Percentiles rank a stretch among this genome's conserved stretches.
These are phyloP conservation scores for Fusarium equiseti DNA, from an alignment of 2,329 filamentous ascomycete species.

Conservation along the genomic window DNA sequence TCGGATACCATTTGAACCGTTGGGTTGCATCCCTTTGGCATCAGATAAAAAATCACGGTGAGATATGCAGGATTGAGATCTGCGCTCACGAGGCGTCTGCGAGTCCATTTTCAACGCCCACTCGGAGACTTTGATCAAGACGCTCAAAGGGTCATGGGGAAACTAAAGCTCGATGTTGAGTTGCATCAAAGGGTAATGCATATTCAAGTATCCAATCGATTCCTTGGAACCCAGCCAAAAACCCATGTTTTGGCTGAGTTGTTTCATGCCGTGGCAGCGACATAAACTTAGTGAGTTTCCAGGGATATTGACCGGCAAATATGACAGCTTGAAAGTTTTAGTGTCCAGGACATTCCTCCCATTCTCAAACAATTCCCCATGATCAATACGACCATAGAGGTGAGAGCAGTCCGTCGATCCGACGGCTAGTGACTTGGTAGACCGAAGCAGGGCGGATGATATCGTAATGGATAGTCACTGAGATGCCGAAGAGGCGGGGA, in stretches of 20 bases:
- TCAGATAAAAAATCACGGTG: slow-evolving; percentile 17
- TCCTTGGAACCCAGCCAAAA: slow-evolving; percentile 6
- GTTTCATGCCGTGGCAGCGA: slow-evolving; percentile 32
- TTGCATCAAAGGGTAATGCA: slow-evolving; percentile 20
- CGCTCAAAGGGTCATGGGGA: slow-evolving; percentile 32
- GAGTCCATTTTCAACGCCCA: slow-evolving; percentile 14
- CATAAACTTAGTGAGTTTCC: slow-evolving; percentile 9
- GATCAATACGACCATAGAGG: slow-evolving; percentile 1
- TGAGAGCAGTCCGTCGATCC: slow-evolving; percentile 27
- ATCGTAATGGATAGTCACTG: slow-evolving; percentile 17
- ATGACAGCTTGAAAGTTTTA: slow-evolving; percentile 9
- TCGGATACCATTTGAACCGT: background rate
- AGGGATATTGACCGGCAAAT: slow-evolving; percentile 8
- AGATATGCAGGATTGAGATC: slow-evolving; percentile 32
- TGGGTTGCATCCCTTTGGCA: background rate
- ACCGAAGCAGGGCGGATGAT: slow-evolving; percentile 8
- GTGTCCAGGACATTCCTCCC: slow-evolving; percentile 7
- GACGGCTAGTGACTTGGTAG: slow-evolving; percentile 17
- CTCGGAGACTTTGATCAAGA: slow-evolving; percentile 7
- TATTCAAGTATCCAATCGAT: slow-evolving; percentile 19
- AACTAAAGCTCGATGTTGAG: slow-evolving; percentile 19
- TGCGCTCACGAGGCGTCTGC: slow-evolving; percentile 23
- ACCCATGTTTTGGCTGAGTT: slow-evolving; percentile 26
- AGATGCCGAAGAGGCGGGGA: slow-evolving; percentile 11
- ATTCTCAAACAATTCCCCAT: slow-evolving; percentile 19